These are phyloP conservation scores for Phytopythium chamaehyphon DNA, from an alignment of 352 stramenopile species.

Conservation along the genomic window DNA sequence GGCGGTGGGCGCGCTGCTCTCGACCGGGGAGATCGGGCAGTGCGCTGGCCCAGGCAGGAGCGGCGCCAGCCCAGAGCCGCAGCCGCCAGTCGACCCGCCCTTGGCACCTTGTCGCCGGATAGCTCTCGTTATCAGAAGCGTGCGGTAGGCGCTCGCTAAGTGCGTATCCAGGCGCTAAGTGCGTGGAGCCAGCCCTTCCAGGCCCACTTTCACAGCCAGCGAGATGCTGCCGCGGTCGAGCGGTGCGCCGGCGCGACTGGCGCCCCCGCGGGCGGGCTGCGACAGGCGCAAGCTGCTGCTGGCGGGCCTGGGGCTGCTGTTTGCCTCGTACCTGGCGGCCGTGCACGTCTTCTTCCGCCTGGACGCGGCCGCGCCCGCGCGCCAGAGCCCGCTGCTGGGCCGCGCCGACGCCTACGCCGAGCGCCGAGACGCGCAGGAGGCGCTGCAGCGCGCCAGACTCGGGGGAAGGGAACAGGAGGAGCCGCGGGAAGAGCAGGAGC, in stretches of 20 bases:
- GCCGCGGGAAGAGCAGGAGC: slow-evolving; percentile 4
- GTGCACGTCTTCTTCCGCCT: slow-evolving; percentile 68
- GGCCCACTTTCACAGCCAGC: too few species aligned
- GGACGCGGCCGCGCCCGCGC: slow-evolving; percentile 5
- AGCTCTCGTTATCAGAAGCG: too few species aligned
- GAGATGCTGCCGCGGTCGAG: slow-evolving; percentile 33
- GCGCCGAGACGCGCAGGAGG: neutral
- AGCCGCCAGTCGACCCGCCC: too few species aligned
- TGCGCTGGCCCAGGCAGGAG: neutral
- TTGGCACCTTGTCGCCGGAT: too few species aligned
- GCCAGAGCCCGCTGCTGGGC: slow-evolving; percentile 1
- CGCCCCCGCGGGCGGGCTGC: slow-evolving; percentile 9
- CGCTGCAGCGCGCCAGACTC: neutral
- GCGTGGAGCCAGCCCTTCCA: too few species aligned
- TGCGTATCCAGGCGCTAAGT: neutral
- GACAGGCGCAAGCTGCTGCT: slow-evolving; percentile 58
- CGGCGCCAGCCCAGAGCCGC: too few species aligned
- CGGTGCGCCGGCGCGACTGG: slow-evolving; percentile 6
- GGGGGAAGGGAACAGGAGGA: slow-evolving; percentile 1
- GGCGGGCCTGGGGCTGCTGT: slow-evolving; percentile 42
- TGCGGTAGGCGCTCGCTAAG: neutral
- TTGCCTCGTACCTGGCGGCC: slow-evolving; percentile 61
- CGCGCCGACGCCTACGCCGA: neutral
- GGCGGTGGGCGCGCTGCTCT: neutral
- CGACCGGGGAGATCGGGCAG: neutral